Evolutionary conservation across 495 filamentous ascomycete species (phyloP).

Genomic region (Trichocladium antarcticum): DNA sequence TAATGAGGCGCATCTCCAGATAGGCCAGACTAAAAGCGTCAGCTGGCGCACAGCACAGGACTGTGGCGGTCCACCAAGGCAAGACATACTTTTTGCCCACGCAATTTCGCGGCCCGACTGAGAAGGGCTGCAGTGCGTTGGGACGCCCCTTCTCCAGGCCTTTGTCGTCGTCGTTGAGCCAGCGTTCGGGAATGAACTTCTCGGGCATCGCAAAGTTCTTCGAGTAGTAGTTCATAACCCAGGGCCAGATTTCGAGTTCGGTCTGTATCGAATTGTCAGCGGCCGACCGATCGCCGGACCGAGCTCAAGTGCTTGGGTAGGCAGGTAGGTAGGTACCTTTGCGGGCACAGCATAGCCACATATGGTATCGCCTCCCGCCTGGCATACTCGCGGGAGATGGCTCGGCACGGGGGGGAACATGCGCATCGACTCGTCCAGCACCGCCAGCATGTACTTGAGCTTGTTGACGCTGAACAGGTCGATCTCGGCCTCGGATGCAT

Average conservation of each 20-base stretch:
- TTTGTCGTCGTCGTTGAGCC: constrained; percentile 21
- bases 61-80: too few relatives aligned
- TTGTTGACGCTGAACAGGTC: constrained; percentile 30
- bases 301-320: constrained; percentile 11
- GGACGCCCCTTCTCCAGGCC: constrained; percentile 31
- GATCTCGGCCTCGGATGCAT: constrained; percentile 39
- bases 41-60: too few relatives aligned
- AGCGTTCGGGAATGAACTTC: constrained; percentile 43
- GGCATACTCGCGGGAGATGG: constrained; percentile 29
- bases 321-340: too few relatives aligned
- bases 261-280: constrained; percentile 29
- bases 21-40: constrained; percentile 15
- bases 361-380: constrained; percentile 38
- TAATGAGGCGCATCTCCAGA: constrained; percentile 38
- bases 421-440: constrained; percentile 47
- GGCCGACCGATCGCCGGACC: not conserved
- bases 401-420: constrained; percentile 43
- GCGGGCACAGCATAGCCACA: constrained; percentile 33
- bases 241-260: constrained; percentile 39
- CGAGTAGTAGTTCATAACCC: constrained; percentile 32
- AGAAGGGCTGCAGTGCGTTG: constrained; percentile 37
- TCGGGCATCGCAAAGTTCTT: constrained; percentile 39
- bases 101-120: constrained; percentile 39
- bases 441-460: constrained; percentile 44
- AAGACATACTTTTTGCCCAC: constrained; percentile 36